These are phyloP conservation scores for Narthecium ossifragum DNA, from an alignment of 106 monocot species.

Conservation along the genomic window DNA sequence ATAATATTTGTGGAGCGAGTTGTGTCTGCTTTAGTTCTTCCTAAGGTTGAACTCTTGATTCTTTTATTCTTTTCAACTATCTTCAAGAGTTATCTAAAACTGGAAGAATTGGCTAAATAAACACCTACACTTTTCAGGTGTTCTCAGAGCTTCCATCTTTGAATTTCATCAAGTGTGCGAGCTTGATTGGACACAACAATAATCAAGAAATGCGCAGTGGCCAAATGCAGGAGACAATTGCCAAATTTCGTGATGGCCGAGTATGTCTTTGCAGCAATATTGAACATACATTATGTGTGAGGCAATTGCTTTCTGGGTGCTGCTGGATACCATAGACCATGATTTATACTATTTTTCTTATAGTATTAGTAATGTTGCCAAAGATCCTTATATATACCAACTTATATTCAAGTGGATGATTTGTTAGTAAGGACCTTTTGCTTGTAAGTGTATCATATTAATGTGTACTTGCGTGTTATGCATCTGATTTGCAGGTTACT, in stretches of 20 bases:
- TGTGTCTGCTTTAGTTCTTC: slow-evolving; percentile 95
- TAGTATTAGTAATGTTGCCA: no score
- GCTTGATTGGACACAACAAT: slow-evolving; percentile 98
- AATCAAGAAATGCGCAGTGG: slow-evolving; percentile 93
- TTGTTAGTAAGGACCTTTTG: no score
- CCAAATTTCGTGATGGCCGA: slow-evolving; percentile 95
- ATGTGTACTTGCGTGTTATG: no score
- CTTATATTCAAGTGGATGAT: no score
- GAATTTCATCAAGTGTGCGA: slow-evolving; percentile 87
- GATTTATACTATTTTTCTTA: no score
- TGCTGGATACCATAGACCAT: no score
- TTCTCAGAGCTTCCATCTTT: slow-evolving; percentile 91
- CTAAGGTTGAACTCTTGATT: slow-evolving; percentile 47
- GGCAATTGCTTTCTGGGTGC: no score
- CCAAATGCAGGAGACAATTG: slow-evolving; percentile 98
- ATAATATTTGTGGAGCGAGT: slow-evolving; percentile 99
- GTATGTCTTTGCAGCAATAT: slow-evolving; percentile 43
- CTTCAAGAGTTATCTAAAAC: not conserved
- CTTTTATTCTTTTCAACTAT: not conserved
- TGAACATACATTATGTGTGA: no score
- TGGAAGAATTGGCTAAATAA: no score
- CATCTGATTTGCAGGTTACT: slow-evolving; percentile 78
- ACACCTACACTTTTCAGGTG: no score
- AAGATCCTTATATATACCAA: no score
- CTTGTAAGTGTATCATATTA: no score